Evolutionary conservation across 352 stramenopile species (phyloP).

Genomic region (Phytopythium ostracodes): DNA sequence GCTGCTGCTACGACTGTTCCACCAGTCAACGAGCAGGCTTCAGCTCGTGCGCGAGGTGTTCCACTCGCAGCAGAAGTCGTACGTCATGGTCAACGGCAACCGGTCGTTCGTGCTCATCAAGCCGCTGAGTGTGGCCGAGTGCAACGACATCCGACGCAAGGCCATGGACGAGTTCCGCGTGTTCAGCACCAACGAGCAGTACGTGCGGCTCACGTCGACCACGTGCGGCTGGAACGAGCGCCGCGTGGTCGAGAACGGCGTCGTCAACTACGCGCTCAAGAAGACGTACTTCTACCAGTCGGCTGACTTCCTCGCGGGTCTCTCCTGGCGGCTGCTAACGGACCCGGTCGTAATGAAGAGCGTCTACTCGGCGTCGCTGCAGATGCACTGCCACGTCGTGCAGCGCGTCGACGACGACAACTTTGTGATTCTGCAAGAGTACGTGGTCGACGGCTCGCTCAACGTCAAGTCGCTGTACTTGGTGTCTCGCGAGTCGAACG

Average conservation of each 20-base stretch:
- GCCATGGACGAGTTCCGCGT: constrained; percentile 4
- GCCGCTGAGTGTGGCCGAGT: constrained; percentile 1
- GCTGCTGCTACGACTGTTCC: background rate
- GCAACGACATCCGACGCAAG: background rate
- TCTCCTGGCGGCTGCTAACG: constrained; percentile 3
- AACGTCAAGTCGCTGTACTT: constrained; percentile 6
- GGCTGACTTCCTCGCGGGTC: background rate
- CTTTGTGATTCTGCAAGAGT: constrained; percentile 4
- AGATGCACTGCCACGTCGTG: constrained; percentile 5
- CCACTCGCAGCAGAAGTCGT: background rate
- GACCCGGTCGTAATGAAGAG: constrained; percentile 3
- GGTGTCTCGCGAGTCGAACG: constrained; percentile 2
- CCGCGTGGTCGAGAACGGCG: constrained; percentile 4
- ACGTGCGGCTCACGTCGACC: constrained; percentile 2
- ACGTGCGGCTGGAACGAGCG: constrained; percentile 5
- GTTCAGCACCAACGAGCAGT: constrained; percentile 7
- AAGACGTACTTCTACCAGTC: constrained; percentile 6
- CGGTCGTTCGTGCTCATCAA: constrained; percentile 5
- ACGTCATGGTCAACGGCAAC: background rate
- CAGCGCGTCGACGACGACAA: constrained; percentile 9
- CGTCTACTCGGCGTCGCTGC: constrained; percentile 4
- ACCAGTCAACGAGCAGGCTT: background rate
- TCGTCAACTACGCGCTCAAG: constrained; percentile 7
- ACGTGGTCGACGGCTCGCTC: constrained; percentile 3
- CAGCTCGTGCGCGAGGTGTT: constrained; percentile 5